Conservation (phyloP, 257 asterid species). For the Jaltomata sinuosa region DNA sequence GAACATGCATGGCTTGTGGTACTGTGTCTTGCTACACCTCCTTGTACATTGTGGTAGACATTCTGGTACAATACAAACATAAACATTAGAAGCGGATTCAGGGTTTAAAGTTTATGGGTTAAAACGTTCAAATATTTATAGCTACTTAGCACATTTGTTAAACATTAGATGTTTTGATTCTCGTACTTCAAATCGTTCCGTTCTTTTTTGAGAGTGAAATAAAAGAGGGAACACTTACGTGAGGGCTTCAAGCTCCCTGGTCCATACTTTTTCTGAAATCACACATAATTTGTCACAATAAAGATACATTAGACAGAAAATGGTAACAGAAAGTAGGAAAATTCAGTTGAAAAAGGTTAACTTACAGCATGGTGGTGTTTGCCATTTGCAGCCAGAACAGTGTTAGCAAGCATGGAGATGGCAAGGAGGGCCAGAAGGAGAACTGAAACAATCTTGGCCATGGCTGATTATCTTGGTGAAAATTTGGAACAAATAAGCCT, state of each 20-base stretch:
- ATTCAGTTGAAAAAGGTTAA: neutral
- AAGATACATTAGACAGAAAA: neutral
- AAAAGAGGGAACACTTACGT: slow-evolving; percentile 11
- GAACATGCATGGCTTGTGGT: slow-evolving; percentile 30
- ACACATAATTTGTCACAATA: neutral
- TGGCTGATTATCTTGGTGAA: slow-evolving; percentile 6
- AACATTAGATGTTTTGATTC: neutral
- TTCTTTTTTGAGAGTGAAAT: neutral
- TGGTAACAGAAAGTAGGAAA: neutral
- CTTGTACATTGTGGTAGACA: slow-evolving; percentile 25
- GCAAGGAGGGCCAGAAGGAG: slow-evolving; percentile 30
- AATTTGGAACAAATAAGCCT: neutral
- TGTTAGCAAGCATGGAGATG: slow-evolving; percentile 18
- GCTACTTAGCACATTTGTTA: neutral
- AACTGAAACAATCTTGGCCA: slow-evolving; percentile 27
- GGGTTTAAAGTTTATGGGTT: neutral
- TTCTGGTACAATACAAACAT: slow-evolving; percentile 15
- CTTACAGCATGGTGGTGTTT: slow-evolving; percentile 20
- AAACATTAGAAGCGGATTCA: neutral
- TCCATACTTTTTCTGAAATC: slow-evolving; percentile 16
- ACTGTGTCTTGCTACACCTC: slow-evolving; percentile 37
- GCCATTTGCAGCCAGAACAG: slow-evolving; percentile 12
- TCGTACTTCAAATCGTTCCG: neutral
- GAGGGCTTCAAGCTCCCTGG: slow-evolving; percentile 11
- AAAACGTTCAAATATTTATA: neutral